These are phyloP conservation scores for Nadsonia starkeyi-henricii DNA, from an alignment of 1,139 yeast species.

Conservation along the genomic window DNA sequence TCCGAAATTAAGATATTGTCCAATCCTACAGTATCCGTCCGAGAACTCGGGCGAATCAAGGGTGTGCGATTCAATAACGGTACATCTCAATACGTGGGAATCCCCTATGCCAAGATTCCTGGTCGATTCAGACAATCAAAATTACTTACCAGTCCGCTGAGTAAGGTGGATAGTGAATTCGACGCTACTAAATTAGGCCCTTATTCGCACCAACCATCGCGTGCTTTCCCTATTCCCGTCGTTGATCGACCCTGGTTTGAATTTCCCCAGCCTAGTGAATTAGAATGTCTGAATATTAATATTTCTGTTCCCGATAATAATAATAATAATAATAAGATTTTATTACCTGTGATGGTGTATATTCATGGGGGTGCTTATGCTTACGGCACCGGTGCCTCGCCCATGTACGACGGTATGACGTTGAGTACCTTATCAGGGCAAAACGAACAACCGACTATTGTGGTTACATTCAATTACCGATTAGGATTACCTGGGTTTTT, in stretches of 20 bases:
- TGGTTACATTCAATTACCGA: conserved; percentile 7
- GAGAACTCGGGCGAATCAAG: background rate
- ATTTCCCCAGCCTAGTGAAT: background rate
- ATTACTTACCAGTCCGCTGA: background rate
- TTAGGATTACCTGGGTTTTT: conserved; percentile 5
- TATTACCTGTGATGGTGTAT: conserved; percentile 20
- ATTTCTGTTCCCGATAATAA: conserved; percentile 1
- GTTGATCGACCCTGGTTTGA: background rate
- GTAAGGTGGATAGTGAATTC: background rate
- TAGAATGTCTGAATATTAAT: background rate
- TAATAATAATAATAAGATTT: background rate
- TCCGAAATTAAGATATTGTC: background rate
- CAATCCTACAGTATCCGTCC: background rate
- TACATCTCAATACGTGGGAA: background rate
- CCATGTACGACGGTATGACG: conserved; percentile 3
- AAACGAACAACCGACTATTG: conserved; percentile 8
- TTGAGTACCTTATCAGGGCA: conserved; percentile 3
- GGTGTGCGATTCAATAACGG: background rate
- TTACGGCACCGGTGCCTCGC: conserved; percentile 13
- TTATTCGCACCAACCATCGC: background rate
- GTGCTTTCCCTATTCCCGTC: background rate
- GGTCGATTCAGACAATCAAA: background rate
- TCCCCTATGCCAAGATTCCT: background rate
- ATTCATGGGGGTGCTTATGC: conserved; percentile 20
- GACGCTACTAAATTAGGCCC: background rate